Evolutionary conservation across 345 rosid genomes (phyloP).

Genomic region (Lagerstroemia speciosa): DNA sequence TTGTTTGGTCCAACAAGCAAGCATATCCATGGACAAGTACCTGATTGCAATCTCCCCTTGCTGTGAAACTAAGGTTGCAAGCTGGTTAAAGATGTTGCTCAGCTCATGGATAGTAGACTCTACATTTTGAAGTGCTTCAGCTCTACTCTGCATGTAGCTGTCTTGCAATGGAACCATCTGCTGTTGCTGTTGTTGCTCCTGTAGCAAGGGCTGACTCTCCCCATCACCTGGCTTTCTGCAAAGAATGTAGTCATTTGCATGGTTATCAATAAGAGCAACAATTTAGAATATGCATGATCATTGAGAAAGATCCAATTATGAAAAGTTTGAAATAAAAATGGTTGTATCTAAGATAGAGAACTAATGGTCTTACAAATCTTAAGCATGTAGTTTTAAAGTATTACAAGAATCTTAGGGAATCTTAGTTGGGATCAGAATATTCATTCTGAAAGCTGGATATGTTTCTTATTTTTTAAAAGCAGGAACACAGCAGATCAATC

Average conservation of each 20-base stretch:
- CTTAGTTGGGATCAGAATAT: not conserved
- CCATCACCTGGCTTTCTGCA: conserved; percentile 39
- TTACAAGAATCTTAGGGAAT: no score
- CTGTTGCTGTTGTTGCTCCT: conserved; percentile 29
- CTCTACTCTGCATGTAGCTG: conserved; percentile 63
- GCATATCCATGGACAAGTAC: conserved; percentile 12
- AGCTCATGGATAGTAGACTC: conserved; percentile 63
- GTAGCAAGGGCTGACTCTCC: conserved; percentile 43
- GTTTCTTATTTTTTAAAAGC: not conserved
- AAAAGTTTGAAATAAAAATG: not conserved
- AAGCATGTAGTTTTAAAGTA: not conserved
- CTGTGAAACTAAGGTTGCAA: conserved; percentile 53
- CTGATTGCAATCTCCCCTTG: conserved; percentile 67
- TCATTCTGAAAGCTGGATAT: not conserved
- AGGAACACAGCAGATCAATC: not conserved
- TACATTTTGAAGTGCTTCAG: conserved; percentile 60
- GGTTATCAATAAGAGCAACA: not conserved
- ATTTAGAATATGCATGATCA: not conserved
- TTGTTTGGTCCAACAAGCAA: no score
- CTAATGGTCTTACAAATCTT: not conserved
- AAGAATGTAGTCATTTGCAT: conserved; percentile 1
- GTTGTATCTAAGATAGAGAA: not conserved
- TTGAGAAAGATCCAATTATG: not conserved
- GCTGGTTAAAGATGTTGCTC: conserved; percentile 45
- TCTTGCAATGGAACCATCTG: conserved; percentile 59